Percentiles rank a stretch among this genome's conserved stretches.
Conservation (phyloP, 192 early-diverging fungal genomes). For the Coemansia sp. region DNA sequence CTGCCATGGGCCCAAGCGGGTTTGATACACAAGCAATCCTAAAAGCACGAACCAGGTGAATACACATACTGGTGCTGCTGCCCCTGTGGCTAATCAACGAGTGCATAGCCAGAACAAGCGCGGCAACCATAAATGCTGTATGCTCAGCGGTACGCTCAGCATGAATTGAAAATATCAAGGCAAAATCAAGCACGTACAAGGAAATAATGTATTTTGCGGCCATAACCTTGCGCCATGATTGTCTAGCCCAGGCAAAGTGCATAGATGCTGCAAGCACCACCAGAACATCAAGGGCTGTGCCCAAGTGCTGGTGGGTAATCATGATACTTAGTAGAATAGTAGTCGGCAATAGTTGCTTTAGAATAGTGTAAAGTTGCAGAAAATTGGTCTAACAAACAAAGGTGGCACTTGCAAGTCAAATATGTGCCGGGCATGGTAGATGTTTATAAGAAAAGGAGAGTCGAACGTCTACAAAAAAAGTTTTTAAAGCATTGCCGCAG, state of each 20-base stretch:
- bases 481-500: too few species aligned
- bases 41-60: neutral
- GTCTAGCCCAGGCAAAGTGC: neutral
- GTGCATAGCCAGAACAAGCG: neutral
- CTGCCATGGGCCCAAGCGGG: neutral
- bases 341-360: neutral
- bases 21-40: neutral
- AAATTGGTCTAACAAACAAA: neutral
- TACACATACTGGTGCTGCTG: neutral
- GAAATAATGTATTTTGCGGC: neutral
- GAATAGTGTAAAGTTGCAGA: neutral
- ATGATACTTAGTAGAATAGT: neutral
- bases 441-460: too few species aligned
- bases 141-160: neutral
- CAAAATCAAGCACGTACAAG: neutral
- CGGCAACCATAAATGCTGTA: neutral
- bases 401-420: too few species aligned
- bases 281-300: neutral
- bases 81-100: neutral
- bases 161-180: neutral
- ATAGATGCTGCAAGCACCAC: neutral
- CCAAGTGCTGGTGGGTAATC: neutral
- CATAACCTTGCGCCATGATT: neutral
- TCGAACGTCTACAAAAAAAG: too few species aligned
- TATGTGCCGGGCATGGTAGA: too few species aligned